These are phyloP conservation scores for Terfezia boudieri DNA, from an alignment of 495 filamentous ascomycete species.

Conservation along the genomic window DNA sequence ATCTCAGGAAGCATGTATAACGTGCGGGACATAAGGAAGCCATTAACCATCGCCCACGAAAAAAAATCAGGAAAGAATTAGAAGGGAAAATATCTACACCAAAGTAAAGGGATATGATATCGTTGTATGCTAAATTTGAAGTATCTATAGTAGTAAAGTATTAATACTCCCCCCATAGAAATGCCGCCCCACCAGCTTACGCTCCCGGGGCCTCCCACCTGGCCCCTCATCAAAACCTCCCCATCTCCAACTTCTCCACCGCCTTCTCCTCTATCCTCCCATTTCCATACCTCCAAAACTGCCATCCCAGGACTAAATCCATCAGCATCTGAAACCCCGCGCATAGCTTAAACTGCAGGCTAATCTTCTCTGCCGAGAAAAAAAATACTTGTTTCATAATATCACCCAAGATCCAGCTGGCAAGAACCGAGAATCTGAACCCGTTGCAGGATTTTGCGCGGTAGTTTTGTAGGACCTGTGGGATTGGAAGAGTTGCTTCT, in stretches of 20 bases:
- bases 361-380: conserved; percentile 53
- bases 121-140: not conserved
- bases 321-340: conserved; percentile 78
- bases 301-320: conserved; percentile 60
- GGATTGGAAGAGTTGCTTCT: conserved; percentile 74
- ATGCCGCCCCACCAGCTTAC: not conserved
- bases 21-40: not conserved
- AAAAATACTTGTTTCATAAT: conserved; percentile 93
- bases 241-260: not conserved
- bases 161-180: not conserved
- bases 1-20: too few relatives aligned
- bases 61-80: not conserved
- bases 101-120: not conserved
- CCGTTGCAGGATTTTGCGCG: conserved; percentile 62
- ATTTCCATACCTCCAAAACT: conserved; percentile 65
- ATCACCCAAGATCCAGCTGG: conserved; percentile 77
- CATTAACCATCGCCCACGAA: not conserved
- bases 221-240: not conserved
- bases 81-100: not conserved
- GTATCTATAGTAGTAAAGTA: not conserved
- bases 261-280: conserved; percentile 12
- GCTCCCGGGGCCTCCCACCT: not conserved
- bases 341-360: conserved; percentile 75
- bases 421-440: conserved; percentile 67
- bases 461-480: conserved; percentile 68